phyloP scores from a whole-genome alignment of 805 yeast species.

The Candida bentonensis region DNA sequence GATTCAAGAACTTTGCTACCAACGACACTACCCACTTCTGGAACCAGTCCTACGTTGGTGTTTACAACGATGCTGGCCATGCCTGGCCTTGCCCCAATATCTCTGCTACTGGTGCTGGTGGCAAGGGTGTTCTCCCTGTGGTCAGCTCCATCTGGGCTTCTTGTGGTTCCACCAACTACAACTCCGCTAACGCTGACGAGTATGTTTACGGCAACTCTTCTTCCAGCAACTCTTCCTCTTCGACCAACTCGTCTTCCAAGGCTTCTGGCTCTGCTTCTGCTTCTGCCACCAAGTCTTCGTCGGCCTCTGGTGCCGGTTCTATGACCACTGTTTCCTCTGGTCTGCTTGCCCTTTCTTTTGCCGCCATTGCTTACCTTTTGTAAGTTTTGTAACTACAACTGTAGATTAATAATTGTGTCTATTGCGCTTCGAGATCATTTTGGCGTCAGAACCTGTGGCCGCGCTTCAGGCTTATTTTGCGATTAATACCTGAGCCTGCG shows the following conservation, averaged over 20 bases:
- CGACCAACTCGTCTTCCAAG: not conserved
- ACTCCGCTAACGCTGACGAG: not conserved
- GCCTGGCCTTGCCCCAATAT: not conserved
- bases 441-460: no score
- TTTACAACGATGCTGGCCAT: not conserved
- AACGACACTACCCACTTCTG: conserved; percentile 8
- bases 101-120: not conserved
- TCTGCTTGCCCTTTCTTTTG: no score
- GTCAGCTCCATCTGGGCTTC: not conserved
- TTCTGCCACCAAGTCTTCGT: not conserved
- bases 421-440: no score
- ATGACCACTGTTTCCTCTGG: not conserved
- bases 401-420: not conserved
- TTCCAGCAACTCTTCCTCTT: not conserved
- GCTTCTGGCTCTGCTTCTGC: not conserved
- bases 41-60: conserved; percentile 8
- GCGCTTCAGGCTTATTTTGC: no score
- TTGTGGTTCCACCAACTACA: not conserved
- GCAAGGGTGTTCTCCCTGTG: conserved; percentile 1
- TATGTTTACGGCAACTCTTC: not conserved
- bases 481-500: no score
- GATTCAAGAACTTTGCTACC: conserved; percentile 8
- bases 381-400: not conserved
- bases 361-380: not conserved
- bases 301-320: not conserved